phyloP scores from a whole-genome alignment of 2,329 filamentous ascomycete species.

The Cladophialophora bantiana region DNA sequence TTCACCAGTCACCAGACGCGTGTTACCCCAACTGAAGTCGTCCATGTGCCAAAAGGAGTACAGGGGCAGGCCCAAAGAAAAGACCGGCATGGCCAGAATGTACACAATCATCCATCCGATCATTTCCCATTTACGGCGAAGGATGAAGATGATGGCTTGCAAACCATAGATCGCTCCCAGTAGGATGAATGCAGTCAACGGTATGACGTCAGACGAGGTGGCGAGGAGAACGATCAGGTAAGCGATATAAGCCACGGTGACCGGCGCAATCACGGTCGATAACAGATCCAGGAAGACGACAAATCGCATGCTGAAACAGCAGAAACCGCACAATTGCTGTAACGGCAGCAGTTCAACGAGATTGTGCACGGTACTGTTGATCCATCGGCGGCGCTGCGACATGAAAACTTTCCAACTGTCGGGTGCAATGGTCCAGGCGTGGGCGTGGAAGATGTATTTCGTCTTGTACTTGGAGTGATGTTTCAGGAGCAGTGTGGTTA shows the following conservation, averaged over 20 bases:
- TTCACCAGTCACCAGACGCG: constrained; percentile 94
- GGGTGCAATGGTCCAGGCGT: constrained; percentile 96
- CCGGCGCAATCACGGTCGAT: constrained; percentile 89
- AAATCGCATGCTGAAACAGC: constrained; percentile 99
- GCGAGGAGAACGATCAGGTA: constrained; percentile 83
- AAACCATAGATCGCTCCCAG: constrained; percentile 96
- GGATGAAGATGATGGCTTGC: constrained; percentile 94
- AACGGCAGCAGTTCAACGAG: constrained; percentile 93
- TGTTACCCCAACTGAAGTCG: constrained; percentile 99
- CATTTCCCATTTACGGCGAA: constrained; percentile 99
- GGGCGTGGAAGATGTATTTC: constrained; percentile 90
- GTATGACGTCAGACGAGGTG: constrained; percentile 69
- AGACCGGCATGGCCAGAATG: constrained; percentile 87
- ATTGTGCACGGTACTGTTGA: constrained; percentile 99
- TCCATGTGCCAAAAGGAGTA: constrained; percentile 99
- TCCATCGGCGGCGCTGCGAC: constrained; percentile 98
- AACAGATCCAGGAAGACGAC: constrained; percentile 93
- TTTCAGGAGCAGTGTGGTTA: constrained; percentile 93
- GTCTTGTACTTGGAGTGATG: constrained; percentile 95
- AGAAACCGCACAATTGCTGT: constrained; percentile 96
- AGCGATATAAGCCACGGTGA: constrained; percentile 85
- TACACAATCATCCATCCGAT: constrained; percentile 99
- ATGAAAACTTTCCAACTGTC: constrained; percentile 94
- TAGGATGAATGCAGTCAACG: constrained; percentile 85
- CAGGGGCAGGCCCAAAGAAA: constrained; percentile 85